Base-by-base conservation (phyloP, 768 basidiomycete species). In the Rhizopogon rudus region DNA sequence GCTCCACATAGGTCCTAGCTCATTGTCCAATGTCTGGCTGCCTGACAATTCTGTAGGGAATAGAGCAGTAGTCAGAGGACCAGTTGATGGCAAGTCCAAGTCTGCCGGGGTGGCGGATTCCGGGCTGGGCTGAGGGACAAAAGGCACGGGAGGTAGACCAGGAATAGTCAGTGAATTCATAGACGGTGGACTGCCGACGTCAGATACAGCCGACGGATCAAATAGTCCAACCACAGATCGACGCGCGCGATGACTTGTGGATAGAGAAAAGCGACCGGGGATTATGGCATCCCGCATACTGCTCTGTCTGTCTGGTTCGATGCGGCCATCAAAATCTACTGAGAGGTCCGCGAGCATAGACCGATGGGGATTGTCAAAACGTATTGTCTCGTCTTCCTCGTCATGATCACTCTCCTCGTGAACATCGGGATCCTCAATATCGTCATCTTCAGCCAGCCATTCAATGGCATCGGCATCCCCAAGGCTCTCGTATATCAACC, bases 151-250 rank as follows among this genome's bases (percentile, higher is more conserved):
- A 42, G 53, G 72, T 58, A 64, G 72, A 60, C 57, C 69, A 54
- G 59, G 72, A 61, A 63, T 72, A 67, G 57, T 72, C 66, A 60
- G 69, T 54, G 55, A 68, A 55, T 59, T 67, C 42, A 64, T 60
- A 39, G 60, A 65, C 44, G 57, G 62, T 28, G 61, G 45, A 12
- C 56, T 51, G 53, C 63, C 61, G 8, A 62, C 54, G 37, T 46
- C 43, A 5, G 64, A 17, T 8, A 58, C 57, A 40, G 37, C 51
- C 13, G 61, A 51, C 20, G 63, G 58, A 61, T 84, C 81, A 59
- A 88, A 88, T 6, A 88, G 69, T 12, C 84, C 85, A 35, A 87
- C 75, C 25, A 88, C 80, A 10, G 81, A 81, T 57, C 80, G 84
- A 39, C 78, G 69, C 6, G 72, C 49, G 56, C 69, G 75, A 40